Base-by-base conservation (phyloP, 352 stramenopile species). In the Phytophthora sojae region DNA sequence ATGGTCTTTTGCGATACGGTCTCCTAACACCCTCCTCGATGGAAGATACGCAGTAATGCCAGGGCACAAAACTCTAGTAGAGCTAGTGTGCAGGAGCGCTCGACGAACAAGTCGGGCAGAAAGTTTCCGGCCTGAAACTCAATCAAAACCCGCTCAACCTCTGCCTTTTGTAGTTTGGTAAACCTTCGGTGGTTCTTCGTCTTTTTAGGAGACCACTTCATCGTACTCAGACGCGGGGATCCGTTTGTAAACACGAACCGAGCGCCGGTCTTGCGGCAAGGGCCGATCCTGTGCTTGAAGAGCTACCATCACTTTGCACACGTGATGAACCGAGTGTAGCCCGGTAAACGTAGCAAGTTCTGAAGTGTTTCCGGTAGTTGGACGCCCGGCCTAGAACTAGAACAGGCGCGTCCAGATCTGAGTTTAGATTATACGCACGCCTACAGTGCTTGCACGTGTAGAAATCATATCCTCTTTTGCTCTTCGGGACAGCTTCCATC, bases 81-180 rank as follows among this genome's bases (percentile, higher is more conserved):
- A 1, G 51, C 42, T 42, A n/a, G 51, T 8, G 61, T 62, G 12
- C 29, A 54, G 21, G 26, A 17, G 8, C 42, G 53, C 23, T 68
- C 61, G 3, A 68, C 57, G 19, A 62, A 68, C 14, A 61, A 14
- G 35, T 57, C 61, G 2, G 61, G 52, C 2, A 68, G 11, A 7
- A 60, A 29, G 17, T 52, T 55, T 14, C 54, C 51, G 42, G 29
- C 37, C 26, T 62, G 42, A 56, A 68, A 68, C 14, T 47, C 35
- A 42, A 61, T 21, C 6, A 61, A 26, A 19, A 52, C 21, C 8
- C 49, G 47, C 21, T 66, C 59, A 12, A 66, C n/a, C 44, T 58
- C 47, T 39, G 15, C 19, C 21, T 66, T 66, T 23, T 66, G 49
- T 11, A 51, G 15, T 11, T 65, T 65, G 7, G 58, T 52, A 50